Evolutionary conservation across 2,329 filamentous ascomycete genomes (phyloP), one percentile per base, ranked within the genome.

Genomic region (Penicillium brasilianum): DNA sequence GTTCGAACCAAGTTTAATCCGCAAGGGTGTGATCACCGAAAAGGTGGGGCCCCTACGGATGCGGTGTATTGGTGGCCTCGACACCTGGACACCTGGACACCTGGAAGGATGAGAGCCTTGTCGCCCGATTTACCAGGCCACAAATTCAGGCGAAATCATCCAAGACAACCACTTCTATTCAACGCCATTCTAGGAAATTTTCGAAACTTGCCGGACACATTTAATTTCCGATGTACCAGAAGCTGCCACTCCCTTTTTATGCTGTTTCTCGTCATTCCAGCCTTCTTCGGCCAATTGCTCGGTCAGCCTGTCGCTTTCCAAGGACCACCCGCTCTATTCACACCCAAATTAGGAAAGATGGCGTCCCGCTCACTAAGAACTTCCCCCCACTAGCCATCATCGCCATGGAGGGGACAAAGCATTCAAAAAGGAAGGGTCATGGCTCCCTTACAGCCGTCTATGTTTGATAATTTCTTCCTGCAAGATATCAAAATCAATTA

Each of bases 291-390:
- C 14, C 16, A 22, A 22, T 54, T 8, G 43, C 50, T 10, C 32
- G 34, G 32, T 16, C 6, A 25, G n/a, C 34, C 34, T 39, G 50
- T 22, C 50, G 32, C 50, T 34, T 37, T 36, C 28, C 48, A 34
- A 51, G 34, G 18, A 39, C 16, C 49, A 36, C 25, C 51, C 51
- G 51, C 28, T 57, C 60, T 69, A 69, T 69, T 63, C 53, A 67
- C 20, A 59, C 55, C 66, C 55, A 18, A 62, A 65, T 65, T 22
- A 37, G 58, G 67, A 58, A 54, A 58, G 20, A n/a, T 43, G 39
- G 41, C 39, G 25, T 48, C 18, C n/a, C 36, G 34, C 55, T 59
- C 53, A 52, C 52, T 49, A 55, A 55, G 54, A 57, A n/a, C 30
- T 18, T 49, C 41, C 48, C 46, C 51, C 52, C 53, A 30, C 36